Base-by-base conservation (phyloP, 495 filamentous ascomycete genomes). In the Xylaria sp. region DNA sequence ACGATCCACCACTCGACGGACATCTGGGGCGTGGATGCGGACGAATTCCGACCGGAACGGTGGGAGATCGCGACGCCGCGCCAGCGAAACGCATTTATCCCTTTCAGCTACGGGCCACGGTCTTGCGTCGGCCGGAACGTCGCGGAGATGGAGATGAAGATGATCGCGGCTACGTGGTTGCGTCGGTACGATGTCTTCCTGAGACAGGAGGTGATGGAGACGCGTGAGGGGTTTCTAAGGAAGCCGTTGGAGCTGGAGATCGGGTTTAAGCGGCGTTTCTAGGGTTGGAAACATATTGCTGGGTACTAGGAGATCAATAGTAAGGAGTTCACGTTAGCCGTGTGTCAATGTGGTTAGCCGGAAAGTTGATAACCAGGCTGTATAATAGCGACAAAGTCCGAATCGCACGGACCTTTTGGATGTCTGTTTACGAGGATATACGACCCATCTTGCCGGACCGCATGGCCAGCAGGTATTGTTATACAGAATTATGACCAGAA, bases 111-210 rank as follows among this genome's bases (percentile, higher is more conserved):
- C 61, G 94, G 94, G 0, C 93, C 94, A 0, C 80, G 93, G n/a
- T 87, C 91, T 5, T 97, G 93, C 73, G 92, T 97, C 14, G 93
- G 93, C 0, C 78, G 93, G 53, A 97, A 97, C 77, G 91, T 97
- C 24, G 94, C 94, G 0, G 94, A 97, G 86, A 97, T 97, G 93
- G 94, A 97, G 79, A 84, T 97, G 82, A 89, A 91, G 72, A 85
- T 95, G 61, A 96, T 97, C 69, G 90, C 90, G 48, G 87, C 87
- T 3, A 93, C 92, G 19, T 92, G 95, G 77, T 93, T 92, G 78
- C 80, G 89, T 35, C 80, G 92, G 66, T 97, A 92, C 76, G 89
- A 93, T 35, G 94, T 95, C 75, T 84, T 88, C 73, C 77, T 95
- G 53, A 79, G 90, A 74, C 92, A 96, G 83, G 87, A 87, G 5